phyloP scores from a whole-genome alignment of 176 grass and related monocot species.

The Hyparrhenia diplandra region DNA sequence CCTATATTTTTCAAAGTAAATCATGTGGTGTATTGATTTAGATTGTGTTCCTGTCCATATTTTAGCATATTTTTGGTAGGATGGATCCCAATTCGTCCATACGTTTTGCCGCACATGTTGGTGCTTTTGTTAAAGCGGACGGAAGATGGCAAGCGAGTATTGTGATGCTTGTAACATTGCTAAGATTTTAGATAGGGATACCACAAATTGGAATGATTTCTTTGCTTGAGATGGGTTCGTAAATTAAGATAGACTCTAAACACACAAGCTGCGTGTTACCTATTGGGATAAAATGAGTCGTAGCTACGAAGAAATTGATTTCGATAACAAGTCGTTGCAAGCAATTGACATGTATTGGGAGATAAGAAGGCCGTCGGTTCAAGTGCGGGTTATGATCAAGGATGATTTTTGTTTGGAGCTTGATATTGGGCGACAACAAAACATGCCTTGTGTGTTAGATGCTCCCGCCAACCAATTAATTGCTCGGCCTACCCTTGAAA shows the following conservation, averaged over 20 bases:
- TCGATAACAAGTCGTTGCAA: neutral
- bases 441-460: neutral
- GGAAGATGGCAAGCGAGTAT: neutral
- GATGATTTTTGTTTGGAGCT: neutral
- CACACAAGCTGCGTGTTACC: neutral
- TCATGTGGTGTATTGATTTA: too few relatives aligned
- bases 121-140: neutral
- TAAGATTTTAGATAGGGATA: neutral
- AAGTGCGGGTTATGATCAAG: neutral
- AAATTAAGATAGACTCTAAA: neutral
- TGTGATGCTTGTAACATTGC: neutral
- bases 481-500: neutral
- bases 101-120: neutral
- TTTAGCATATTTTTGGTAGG: too few relatives aligned
- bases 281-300: neutral
- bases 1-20: neutral
- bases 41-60: neutral
- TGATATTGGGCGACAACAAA: neutral
- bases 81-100: neutral
- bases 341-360: slow-evolving; percentile 10
- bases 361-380: neutral
- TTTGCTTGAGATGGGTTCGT: neutral
- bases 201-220: neutral
- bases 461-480: neutral
- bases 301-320: neutral